Evolutionary conservation across 2,329 filamentous ascomycete genomes (phyloP), one percentile per base, ranked within the genome.

Genomic region (Didymella exigua): DNA sequence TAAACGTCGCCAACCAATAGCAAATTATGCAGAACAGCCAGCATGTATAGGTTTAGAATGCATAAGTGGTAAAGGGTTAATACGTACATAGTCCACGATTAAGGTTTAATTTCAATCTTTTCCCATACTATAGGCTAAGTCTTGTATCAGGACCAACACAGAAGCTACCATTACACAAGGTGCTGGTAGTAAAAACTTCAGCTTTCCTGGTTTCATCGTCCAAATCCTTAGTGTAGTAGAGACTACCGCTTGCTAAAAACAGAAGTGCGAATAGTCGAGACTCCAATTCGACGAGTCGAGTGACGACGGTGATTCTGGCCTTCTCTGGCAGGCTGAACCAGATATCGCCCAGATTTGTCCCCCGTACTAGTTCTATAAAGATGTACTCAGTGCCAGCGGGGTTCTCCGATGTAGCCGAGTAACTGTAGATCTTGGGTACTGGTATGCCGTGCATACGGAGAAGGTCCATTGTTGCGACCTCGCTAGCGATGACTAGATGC

Each of bases 381-480:
- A 79, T 63, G 24, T 75, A 78, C 63, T 77, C 75, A 2, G 71
- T 68, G 0, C 75, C 71, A 47, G 75, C 70, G 8, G 73, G 55
- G 57, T 78, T 79, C 16, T 74, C 61, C 4, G 47, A 49, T 23
- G 67, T 69, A 27, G 70, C 37, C 8, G 70, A 74, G 59, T 76
- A 77, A 18, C 59, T 55, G 44, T 72, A 69, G 16, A 78, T 62
- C 47, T 71, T 62, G 0, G 75, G 75, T 11, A 78, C 70, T 5
- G 75, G 76, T 26, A 77, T 50, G 5, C 63, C 60, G 48, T 75
- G 56, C 1, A 59, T 61, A 19, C 58, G 65, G 21, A 78, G 62
- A 46, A 73, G 67, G 7, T 68, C 63, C 26, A 77, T 68, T 6
- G 71, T 78, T 11, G 76, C 75, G 31, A 69, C 75, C 54, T 77